These are phyloP conservation scores for Penicillium canescens DNA, from an alignment of 495 filamentous ascomycete genomes.

Conservation along the genomic window DNA sequence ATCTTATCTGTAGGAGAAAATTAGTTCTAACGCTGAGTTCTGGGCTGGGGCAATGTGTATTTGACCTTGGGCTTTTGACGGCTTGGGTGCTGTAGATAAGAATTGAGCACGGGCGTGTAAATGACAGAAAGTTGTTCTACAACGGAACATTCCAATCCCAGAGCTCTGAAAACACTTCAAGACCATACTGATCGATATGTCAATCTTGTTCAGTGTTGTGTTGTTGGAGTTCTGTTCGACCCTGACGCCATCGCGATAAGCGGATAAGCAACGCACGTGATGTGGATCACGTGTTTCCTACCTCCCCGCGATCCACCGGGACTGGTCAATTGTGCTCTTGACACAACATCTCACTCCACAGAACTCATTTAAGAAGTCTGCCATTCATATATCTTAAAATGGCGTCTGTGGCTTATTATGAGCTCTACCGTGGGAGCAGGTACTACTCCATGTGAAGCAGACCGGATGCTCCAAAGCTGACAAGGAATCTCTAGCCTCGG, in stretches of 20 bases:
- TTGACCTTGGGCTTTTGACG: conserved; percentile 10
- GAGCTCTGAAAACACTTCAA: not conserved
- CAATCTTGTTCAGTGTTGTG: not conserved
- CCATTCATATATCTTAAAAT: conserved; percentile 2
- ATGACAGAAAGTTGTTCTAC: not conserved
- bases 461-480: not conserved
- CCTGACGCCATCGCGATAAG: conserved; percentile 1
- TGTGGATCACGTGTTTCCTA: not conserved
- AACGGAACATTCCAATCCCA: no score
- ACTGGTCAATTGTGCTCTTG: conserved; percentile 9
- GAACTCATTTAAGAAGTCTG: conserved; percentile 7
- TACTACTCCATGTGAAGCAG: conserved; percentile 37
- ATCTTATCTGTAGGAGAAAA: not conserved
- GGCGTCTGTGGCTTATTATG: conserved; percentile 65
- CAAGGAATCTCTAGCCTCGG: conserved; percentile 67
- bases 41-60: not conserved
- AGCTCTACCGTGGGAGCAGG: conserved; percentile 97
- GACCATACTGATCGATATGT: not conserved
- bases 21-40: not conserved
- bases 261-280: not conserved
- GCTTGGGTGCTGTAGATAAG: conserved; percentile 6
- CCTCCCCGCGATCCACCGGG: conserved; percentile 6
- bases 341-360: conserved; percentile 11
- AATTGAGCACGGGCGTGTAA: not conserved
- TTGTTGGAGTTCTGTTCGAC: no score